These are phyloP conservation scores for Saccharomyces hybrid DNA, from an alignment of 1,139 yeast species.

Conservation along the genomic window DNA sequence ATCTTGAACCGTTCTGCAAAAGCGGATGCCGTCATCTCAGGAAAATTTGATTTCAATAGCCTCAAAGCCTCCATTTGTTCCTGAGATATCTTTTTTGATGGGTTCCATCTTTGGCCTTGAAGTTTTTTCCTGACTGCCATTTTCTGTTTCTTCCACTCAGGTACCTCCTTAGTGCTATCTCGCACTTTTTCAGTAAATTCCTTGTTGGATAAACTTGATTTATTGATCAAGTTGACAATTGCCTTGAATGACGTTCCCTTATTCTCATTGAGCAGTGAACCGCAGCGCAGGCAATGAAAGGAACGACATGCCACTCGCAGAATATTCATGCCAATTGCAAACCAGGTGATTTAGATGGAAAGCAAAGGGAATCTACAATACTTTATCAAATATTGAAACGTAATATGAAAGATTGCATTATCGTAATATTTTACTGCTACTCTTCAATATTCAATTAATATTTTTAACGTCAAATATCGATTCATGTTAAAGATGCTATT, in stretches of 20 bases:
- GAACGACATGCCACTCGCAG: conserved; percentile 6
- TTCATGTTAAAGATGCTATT: background rate
- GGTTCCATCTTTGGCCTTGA: conserved; percentile 55
- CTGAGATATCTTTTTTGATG: conserved; percentile 58
- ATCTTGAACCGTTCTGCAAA: conserved; percentile 59
- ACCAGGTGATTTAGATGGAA: background rate
- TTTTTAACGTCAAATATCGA: background rate
- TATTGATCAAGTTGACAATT: conserved; percentile 6
- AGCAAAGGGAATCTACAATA: background rate
- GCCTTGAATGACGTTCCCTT: conserved; percentile 14
- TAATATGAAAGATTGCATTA: background rate
- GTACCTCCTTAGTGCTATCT: conserved; percentile 26
- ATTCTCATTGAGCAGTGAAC: conserved; percentile 4
- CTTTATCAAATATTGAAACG: background rate
- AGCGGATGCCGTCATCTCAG: conserved; percentile 51
- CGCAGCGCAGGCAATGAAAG: conserved; percentile 6
- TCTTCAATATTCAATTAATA: too few species aligned
- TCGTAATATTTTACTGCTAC: background rate
- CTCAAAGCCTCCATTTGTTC: conserved; percentile 63
- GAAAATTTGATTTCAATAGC: conserved; percentile 46
- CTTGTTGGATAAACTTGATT: conserved; percentile 4
- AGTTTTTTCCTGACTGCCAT: conserved; percentile 53
- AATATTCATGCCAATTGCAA: background rate
- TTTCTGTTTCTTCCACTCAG: conserved; percentile 64
- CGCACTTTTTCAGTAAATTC: background rate